Evolutionary conservation across 169 alveolate species (phyloP).

Genomic region (Cryptosporidium tyzzeri): DNA sequence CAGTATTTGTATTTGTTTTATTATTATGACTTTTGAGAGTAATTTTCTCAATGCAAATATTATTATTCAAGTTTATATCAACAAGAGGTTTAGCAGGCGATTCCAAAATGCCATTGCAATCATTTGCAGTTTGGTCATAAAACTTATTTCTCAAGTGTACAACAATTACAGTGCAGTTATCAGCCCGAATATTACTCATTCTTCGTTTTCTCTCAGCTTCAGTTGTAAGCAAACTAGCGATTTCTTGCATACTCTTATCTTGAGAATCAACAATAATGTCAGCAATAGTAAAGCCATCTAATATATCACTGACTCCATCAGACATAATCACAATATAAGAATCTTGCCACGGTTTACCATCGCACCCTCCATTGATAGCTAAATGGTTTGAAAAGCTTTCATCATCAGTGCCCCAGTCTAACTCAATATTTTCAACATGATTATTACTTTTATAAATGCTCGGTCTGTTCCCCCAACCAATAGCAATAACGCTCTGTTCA

Average conservation of each 20-base stretch:
- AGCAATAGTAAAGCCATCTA: conserved; percentile 61
- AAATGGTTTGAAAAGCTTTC: conserved; percentile 11
- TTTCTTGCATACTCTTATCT: conserved; percentile 31
- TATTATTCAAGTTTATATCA: too few species aligned
- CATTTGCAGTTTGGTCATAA: background rate
- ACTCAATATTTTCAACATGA: conserved; percentile 5
- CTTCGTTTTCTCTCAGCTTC: conserved; percentile 68
- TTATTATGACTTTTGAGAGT: background rate
- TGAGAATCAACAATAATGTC: conserved; percentile 27
- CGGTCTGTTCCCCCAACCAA: conserved; percentile 50
- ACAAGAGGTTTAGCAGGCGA: background rate
- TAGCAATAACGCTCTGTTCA: conserved; percentile 44
- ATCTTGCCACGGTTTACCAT: background rate
- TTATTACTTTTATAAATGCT: background rate
- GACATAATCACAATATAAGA: conserved; percentile 55
- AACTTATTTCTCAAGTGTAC: background rate
- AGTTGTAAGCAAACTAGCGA: conserved; percentile 16
- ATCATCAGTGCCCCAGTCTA: conserved; percentile 60
- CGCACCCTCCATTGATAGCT: background rate
- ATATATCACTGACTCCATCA: conserved; percentile 59
- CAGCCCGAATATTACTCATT: conserved; percentile 34
- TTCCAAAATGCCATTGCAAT: background rate
- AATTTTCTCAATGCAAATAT: background rate
- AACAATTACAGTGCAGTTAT: conserved; percentile 64
- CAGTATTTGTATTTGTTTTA: background rate